These are phyloP conservation scores for Ogataea trehalophila DNA, from an alignment of 805 yeast species.

Conservation along the genomic window DNA sequence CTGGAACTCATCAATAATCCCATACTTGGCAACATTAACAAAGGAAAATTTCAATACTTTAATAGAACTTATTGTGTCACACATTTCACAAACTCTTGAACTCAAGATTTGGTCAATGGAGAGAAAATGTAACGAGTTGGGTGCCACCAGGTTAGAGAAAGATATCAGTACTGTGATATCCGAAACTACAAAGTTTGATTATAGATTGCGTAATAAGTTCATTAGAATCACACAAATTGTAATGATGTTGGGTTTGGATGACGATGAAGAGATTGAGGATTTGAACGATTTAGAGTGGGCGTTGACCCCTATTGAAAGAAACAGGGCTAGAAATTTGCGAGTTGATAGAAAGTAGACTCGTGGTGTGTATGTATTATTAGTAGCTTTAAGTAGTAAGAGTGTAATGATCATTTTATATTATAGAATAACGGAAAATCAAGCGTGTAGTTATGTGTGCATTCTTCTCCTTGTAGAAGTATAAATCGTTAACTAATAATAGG, in stretches of 20 bases:
- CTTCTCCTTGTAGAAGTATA: too few species aligned
- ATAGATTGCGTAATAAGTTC: slow-evolving; percentile 72
- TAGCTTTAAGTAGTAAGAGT: not conserved
- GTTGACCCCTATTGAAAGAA: slow-evolving; percentile 70
- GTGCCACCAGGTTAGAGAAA: slow-evolving; percentile 77
- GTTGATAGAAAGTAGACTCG: slow-evolving; percentile 31
- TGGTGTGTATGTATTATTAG: not conserved
- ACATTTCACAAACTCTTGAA: slow-evolving; percentile 56
- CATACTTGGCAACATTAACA: slow-evolving; percentile 42
- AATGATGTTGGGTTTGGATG: slow-evolving; percentile 77
- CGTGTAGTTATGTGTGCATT: too few species aligned
- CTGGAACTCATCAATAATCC: slow-evolving; percentile 63
- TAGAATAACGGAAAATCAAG: too few species aligned
- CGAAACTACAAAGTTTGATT: slow-evolving; percentile 67
- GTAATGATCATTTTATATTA: too few species aligned
- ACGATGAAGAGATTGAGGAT: slow-evolving; percentile 39
- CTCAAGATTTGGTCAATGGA: slow-evolving; percentile 62
- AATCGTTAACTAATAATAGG: too few species aligned
- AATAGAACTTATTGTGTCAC: slow-evolving; percentile 43
- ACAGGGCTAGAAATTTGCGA: slow-evolving; percentile 53
- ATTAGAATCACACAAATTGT: slow-evolving; percentile 80
- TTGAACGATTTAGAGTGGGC: slow-evolving; percentile 53
- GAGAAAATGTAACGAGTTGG: slow-evolving; percentile 71
- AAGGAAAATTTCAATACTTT: slow-evolving; percentile 46
- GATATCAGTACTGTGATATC: slow-evolving; percentile 72